phyloP scores from a whole-genome alignment of 2,329 filamentous ascomycete species.

The Aspergillus thermomutatus region DNA sequence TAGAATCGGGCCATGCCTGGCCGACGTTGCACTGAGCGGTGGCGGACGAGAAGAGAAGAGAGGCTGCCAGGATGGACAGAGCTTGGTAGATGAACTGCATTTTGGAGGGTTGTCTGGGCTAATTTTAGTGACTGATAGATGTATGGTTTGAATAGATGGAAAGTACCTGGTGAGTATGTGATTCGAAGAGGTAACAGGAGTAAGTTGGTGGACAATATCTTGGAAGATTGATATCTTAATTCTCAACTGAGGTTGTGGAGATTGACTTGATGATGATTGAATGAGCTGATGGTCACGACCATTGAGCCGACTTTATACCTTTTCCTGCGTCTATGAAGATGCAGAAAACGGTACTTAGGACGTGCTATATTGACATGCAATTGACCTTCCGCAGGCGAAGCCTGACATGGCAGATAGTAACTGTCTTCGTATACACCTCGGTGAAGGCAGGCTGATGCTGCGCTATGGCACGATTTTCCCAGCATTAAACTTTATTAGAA shows the following conservation, averaged over 20 bases:
- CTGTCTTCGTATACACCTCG: not conserved
- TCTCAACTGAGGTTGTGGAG: not conserved
- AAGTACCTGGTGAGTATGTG: not conserved
- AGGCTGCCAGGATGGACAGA: not conserved
- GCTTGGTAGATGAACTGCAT: not conserved
- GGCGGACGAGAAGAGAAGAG: not conserved
- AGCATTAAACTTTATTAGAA: not conserved
- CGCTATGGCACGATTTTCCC: not conserved
- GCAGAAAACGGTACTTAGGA: not conserved
- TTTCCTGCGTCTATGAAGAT: not conserved
- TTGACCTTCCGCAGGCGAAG: not conserved
- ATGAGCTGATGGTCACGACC: not conserved
- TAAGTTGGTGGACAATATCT: not conserved
- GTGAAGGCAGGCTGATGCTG: not conserved
- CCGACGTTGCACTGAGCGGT: not conserved
- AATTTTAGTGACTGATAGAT: not conserved
- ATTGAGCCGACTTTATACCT: not conserved
- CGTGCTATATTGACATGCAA: not conserved
- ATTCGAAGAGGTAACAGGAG: not conserved
- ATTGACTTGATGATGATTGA: not conserved
- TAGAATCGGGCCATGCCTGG: slow-evolving; percentile 5
- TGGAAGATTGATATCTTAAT: not conserved
- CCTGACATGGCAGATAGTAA: not conserved
- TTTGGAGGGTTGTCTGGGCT: not conserved
- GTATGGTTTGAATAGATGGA: not conserved